These are phyloP conservation scores for Tagetes erecta DNA, from an alignment of 129 eudicot genomes.

Conservation along the genomic window DNA sequence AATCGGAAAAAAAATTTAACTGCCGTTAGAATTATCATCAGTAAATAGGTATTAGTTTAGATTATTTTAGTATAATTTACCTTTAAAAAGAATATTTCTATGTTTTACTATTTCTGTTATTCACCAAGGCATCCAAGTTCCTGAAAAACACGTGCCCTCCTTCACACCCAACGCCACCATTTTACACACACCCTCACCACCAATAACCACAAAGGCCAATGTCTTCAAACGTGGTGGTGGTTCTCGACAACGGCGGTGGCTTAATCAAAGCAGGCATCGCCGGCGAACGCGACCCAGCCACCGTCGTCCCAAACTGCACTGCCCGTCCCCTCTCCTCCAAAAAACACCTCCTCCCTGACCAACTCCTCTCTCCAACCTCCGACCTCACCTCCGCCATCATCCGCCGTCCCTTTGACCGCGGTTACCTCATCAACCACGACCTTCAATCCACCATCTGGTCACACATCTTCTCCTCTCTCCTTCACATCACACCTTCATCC, in stretches of 20 bases:
- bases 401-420: conserved; percentile 98
- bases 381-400: conserved; percentile 94
- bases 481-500: conserved; percentile 49
- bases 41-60: no score
- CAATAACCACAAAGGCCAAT: conserved; percentile 1
- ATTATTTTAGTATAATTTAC: no score
- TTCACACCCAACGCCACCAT: no score
- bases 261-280: conserved; percentile 76
- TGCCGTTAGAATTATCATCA: no score
- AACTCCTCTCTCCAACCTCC: conserved; percentile 53
- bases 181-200: not conserved
- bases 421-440: conserved; percentile 80
- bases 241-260: conserved; percentile 97
- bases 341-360: conserved; percentile 62
- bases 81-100: no score
- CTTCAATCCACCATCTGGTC: conserved; percentile 88
- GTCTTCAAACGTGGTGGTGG: conserved; percentile 67
- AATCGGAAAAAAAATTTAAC: no score
- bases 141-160: no score
- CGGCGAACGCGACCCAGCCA: conserved; percentile 84
- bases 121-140: no score
- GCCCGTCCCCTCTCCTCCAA: conserved; percentile 74
- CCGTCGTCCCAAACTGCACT: conserved; percentile 80
- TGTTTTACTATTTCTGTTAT: no score
- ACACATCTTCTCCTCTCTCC: conserved; percentile 69